Evolutionary conservation across 2,329 filamentous ascomycete species (phyloP).

Genomic region (Hymenoscyphus albidus): DNA sequence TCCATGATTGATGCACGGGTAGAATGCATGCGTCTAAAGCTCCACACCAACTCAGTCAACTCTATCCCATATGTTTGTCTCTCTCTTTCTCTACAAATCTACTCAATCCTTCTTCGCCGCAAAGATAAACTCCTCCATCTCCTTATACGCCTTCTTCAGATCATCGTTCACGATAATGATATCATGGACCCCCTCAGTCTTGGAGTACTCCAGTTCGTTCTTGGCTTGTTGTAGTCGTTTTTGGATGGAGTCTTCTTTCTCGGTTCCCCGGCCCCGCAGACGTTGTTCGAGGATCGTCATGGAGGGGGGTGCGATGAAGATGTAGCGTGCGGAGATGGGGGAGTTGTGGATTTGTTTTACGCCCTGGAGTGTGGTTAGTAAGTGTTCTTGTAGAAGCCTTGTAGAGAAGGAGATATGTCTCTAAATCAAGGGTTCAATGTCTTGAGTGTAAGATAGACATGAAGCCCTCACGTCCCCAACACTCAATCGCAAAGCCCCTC

Average conservation of each 20-base stretch:
- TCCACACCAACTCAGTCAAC: slow-evolving; percentile 19
- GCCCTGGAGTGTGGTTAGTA: slow-evolving; percentile 47
- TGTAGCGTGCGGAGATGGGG: slow-evolving; percentile 69
- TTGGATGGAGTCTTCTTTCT: slow-evolving; percentile 66
- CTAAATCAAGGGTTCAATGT: not conserved
- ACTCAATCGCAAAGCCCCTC: not conserved
- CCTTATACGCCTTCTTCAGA: slow-evolving; percentile 52
- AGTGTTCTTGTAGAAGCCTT: not conserved
- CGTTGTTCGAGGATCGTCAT: slow-evolving; percentile 70
- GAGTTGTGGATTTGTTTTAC: slow-evolving; percentile 89
- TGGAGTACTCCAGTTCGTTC: slow-evolving; percentile 69
- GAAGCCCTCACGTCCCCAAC: not conserved
- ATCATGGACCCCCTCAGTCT: slow-evolving; percentile 63
- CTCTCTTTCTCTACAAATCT: slow-evolving; percentile 16
- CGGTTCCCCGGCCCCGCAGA: slow-evolving; percentile 72
- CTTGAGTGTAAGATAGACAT: not conserved
- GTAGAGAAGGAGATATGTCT: too few relatives aligned
- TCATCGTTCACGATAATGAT: slow-evolving; percentile 64
- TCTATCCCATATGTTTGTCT: slow-evolving; percentile 14
- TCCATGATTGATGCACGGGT: not conserved
- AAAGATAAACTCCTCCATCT: slow-evolving; percentile 50
- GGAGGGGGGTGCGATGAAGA: slow-evolving; percentile 81
- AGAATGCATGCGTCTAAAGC: not conserved
- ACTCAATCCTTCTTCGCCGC: slow-evolving; percentile 15
- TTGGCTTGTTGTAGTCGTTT: slow-evolving; percentile 68